Conservation (phyloP, 139 green algal species). For the Coelastrella sp. region DNA sequence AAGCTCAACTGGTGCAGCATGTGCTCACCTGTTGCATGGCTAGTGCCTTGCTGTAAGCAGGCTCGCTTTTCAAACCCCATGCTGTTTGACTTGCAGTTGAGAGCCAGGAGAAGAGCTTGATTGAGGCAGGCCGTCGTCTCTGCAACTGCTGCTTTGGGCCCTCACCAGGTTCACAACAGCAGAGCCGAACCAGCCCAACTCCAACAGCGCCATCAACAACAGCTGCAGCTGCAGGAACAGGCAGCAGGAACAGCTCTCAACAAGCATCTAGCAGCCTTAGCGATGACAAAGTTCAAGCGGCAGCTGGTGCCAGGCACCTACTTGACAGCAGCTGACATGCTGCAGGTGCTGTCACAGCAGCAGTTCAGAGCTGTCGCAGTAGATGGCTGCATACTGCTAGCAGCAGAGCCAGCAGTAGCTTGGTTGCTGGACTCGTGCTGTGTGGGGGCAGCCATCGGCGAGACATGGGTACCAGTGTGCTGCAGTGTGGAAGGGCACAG, state of each 20-base stretch:
- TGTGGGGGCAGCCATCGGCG: background rate
- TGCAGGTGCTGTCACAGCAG: slow-evolving; percentile 18
- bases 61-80: no score
- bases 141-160: background rate
- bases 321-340: slow-evolving; percentile 46
- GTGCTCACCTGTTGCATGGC: no score
- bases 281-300: slow-evolving; percentile 40
- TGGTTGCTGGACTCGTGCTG: slow-evolving; percentile 44
- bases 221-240: background rate
- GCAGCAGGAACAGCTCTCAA: background rate
- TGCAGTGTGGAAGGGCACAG: no score
- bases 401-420: slow-evolving; percentile 30
- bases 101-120: background rate
- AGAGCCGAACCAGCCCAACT: no score
- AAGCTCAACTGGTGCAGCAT: no score
- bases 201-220: no score
- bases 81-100: background rate
- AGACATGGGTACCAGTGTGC: background rate
- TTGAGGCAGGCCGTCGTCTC: no score
- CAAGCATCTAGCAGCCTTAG: background rate
- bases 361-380: slow-evolving; percentile 30
- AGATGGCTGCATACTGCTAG: slow-evolving; percentile 4
- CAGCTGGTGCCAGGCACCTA: slow-evolving; percentile 18
- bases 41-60: no score
- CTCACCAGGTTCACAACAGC: no score